These are phyloP conservation scores for Uromyces viciae-fabae DNA, from an alignment of 1,284 basidiomycete species.

Conservation along the genomic window DNA sequence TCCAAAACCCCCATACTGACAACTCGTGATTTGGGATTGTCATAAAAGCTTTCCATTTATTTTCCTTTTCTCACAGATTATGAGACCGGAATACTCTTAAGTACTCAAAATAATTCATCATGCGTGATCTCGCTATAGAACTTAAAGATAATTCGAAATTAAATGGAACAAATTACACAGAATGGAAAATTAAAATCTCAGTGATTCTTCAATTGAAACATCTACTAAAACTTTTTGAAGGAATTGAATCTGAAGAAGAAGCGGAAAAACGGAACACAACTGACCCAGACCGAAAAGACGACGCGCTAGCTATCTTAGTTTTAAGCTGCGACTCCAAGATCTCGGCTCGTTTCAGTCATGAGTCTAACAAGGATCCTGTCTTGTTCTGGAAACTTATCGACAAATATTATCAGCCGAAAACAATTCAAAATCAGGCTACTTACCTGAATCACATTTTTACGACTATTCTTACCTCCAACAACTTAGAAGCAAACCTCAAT, in stretches of 20 bases:
- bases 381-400: background rate
- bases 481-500: background rate
- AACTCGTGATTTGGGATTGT: no score
- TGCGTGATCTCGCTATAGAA: background rate
- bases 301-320: background rate
- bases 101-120: background rate
- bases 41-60: no score
- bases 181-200: background rate
- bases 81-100: background rate
- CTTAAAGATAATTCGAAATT: background rate
- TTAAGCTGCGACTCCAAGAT: conserved; percentile 12
- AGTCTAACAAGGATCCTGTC: background rate
- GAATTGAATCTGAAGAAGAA: background rate
- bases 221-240: background rate
- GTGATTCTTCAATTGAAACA: background rate
- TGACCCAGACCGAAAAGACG: background rate
- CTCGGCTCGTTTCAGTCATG: background rate
- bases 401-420: conserved; percentile 19
- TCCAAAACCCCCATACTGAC: no score
- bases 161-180: background rate
- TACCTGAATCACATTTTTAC: conserved; percentile 15
- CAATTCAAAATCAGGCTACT: background rate
- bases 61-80: background rate
- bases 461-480: background rate
- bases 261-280: background rate